Base-by-base conservation (phyloP, 176 grass and related monocot species). In the Alopecurus myosuroides region DNA sequence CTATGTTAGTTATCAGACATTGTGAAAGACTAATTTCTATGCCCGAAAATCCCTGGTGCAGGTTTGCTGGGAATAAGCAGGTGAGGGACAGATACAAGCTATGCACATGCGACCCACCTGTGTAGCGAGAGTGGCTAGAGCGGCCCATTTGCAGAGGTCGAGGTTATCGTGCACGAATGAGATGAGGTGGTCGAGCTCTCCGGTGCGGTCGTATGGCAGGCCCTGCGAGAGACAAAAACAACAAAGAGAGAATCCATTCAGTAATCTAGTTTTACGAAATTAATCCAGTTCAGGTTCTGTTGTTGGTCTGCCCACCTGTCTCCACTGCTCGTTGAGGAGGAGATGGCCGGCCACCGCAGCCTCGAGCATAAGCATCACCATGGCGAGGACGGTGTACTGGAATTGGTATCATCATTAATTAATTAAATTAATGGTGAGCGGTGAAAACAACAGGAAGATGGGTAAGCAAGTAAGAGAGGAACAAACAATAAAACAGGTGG, bases 181-280 rank as follows among this genome's bases (percentile, higher is more conserved):
- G 75, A 90, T 36, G 26, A 98, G 74, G 35, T 85, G 91, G 68
- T 91, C 46, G 18, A 98, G 86, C 81, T 95, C 90, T 74, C 92
- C 91, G 23, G 92, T 98, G 53, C 89, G 63, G 51, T 98, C 95
- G 55, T 91, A 63, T 52, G 95, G 95, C 85, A 97, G 87, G 69
- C 90, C 87, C 95, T 97, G 88, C 11, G 22, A 7, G 28, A 63
- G 28, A 63, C 5, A 30, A 56, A 14, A 56, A n/a, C n/a, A 46
- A 15, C 45, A 46, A 52, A 29, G 58, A 35, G 40, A 63, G 12
- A 39, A 55, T 23, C 23, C 30, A 12, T 25, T 45, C 6, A 72
- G 33, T 37, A 33, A 30, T 37, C 9, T 17, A 33, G 69, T 46
- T 40, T n/a, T n/a, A n/a, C n/a, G n/a, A 14, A 62, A 62, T 15